These are phyloP conservation scores for Pharnaceum exiguum DNA, from an alignment of 148 eudicot species.

Conservation along the genomic window DNA sequence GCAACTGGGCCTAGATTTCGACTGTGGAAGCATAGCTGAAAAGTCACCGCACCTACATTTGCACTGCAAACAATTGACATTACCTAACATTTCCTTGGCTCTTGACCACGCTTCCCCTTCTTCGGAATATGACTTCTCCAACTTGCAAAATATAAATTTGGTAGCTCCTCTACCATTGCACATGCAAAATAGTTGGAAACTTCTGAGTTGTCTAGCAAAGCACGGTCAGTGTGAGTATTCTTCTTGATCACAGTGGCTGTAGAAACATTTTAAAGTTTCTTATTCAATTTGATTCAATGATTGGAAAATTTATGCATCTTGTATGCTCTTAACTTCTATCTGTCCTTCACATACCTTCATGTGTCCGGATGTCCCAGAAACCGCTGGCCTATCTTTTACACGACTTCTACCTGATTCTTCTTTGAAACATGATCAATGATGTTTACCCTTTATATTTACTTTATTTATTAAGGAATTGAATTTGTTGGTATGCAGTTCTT, in stretches of 20 bases:
- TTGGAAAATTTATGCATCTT: too few species aligned
- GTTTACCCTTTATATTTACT: too few species aligned
- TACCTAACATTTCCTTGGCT: constrained; percentile 56
- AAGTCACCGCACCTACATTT: constrained; percentile 69
- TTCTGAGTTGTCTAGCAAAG: constrained; percentile 29
- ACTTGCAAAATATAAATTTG: constrained; percentile 44
- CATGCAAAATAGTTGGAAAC: constrained; percentile 90
- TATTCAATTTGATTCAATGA: too few species aligned
- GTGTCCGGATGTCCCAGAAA: too few species aligned
- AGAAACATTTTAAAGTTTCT: too few species aligned
- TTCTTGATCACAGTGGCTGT: neutral
- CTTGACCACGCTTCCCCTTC: constrained; percentile 31
- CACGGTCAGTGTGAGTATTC: constrained; percentile 16
- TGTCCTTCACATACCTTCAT: too few species aligned
- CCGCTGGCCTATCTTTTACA: too few species aligned
- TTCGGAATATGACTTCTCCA: constrained; percentile 35
- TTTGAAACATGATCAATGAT: too few species aligned
- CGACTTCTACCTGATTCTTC: too few species aligned
- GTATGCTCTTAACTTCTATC: too few species aligned
- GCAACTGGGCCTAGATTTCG: constrained; percentile 37
- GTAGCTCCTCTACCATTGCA: constrained; percentile 80
- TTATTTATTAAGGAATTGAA: too few species aligned
- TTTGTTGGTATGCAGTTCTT: too few species aligned
- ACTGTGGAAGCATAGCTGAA: constrained; percentile 63
- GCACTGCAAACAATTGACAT: constrained; percentile 75